A percentile compares a stretch with the other conserved stretches of the same genome.
These are phyloP conservation scores for Moesziomyces parantarcticus DNA, from an alignment of 1,284 basidiomycete species.

Conservation along the genomic window DNA sequence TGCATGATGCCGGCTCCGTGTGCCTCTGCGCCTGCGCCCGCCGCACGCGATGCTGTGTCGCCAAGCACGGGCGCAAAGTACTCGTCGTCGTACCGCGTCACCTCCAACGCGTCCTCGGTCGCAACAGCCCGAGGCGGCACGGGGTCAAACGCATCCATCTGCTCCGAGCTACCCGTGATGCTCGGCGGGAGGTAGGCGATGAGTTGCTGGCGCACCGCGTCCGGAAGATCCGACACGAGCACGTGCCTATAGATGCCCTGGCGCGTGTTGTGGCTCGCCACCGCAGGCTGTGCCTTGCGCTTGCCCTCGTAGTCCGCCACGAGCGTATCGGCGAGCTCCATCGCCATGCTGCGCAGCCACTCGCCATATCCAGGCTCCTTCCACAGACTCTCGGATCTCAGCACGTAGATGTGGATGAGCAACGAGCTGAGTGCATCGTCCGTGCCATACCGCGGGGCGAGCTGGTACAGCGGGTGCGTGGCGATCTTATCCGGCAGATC, in stretches of 20 bases:
- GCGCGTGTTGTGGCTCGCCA: conserved; percentile 35
- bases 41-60: conserved; percentile 3
- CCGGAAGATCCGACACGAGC: conserved; percentile 65
- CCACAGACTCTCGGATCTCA: conserved; percentile 62
- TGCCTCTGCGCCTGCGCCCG: conserved; percentile 1
- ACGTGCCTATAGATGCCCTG: conserved; percentile 63
- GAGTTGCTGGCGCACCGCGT: conserved; percentile 57
- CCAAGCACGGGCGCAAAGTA: conserved; percentile 55
- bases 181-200: conserved; percentile 56
- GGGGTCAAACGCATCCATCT: conserved; percentile 63
- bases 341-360: conserved; percentile 54
- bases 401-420: conserved; percentile 60
- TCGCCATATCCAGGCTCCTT: conserved; percentile 47
- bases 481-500: conserved; percentile 40
- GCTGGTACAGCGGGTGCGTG: conserved; percentile 24
- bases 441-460: conserved; percentile 10
- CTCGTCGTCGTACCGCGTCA: conserved; percentile 58
- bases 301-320: conserved; percentile 15
- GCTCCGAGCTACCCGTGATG: conserved; percentile 48
- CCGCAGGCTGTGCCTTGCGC: conserved; percentile 6
- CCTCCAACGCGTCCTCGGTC: conserved; percentile 14
- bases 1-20: conserved; percentile 21
- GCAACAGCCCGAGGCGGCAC: conserved; percentile 49
- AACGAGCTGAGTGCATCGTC: conserved; percentile 49
- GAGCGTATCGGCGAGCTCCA: conserved; percentile 21